phyloP scores from a whole-genome alignment of 208 protist species.

The Leptomonas pyrrhocoris region DNA sequence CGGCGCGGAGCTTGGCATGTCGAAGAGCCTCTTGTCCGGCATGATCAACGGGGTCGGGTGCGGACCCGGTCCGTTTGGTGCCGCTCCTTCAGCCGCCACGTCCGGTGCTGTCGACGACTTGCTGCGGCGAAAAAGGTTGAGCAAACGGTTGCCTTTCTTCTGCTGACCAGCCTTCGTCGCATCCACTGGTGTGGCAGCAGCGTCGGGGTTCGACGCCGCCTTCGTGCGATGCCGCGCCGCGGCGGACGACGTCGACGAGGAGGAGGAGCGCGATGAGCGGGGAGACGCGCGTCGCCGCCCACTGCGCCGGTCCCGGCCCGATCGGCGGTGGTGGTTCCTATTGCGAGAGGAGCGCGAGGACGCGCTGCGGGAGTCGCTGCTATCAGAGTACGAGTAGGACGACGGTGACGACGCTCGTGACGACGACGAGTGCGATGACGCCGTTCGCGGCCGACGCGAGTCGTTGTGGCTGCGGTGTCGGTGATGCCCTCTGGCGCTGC shows the following conservation, averaged over 20 bases:
- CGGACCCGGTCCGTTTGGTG: neutral
- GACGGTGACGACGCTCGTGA: conserved; percentile 8
- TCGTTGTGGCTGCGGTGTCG: conserved; percentile 18
- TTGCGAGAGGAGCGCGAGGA: conserved; percentile 11
- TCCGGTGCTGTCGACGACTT: conserved; percentile 9
- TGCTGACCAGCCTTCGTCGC: neutral
- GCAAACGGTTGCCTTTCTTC: conserved; percentile 16
- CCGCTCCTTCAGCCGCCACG: neutral
- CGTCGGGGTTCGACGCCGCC: neutral
- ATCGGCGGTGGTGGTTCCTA: conserved; percentile 7
- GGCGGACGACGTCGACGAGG: conserved; percentile 4
- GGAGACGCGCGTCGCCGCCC: conserved; percentile 11
- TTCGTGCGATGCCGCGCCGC: neutral
- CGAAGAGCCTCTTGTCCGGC: conserved; percentile 17
- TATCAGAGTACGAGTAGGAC: conserved; percentile 6
- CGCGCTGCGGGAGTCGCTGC: neutral
- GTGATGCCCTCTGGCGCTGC: conserved; percentile 10
- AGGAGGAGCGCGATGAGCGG: conserved; percentile 1
- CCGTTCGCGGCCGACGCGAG: conserved; percentile 2
- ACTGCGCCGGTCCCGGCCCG: conserved; percentile 4
- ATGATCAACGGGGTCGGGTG: conserved; percentile 15
- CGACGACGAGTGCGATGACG: conserved; percentile 2
- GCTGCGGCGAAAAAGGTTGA: conserved; percentile 26
- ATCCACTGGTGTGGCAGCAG: neutral
- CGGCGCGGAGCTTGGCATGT: neutral